These are phyloP conservation scores for Pterocarpus santalinus DNA, from an alignment of 306 rosid genomes.

Conservation along the genomic window DNA sequence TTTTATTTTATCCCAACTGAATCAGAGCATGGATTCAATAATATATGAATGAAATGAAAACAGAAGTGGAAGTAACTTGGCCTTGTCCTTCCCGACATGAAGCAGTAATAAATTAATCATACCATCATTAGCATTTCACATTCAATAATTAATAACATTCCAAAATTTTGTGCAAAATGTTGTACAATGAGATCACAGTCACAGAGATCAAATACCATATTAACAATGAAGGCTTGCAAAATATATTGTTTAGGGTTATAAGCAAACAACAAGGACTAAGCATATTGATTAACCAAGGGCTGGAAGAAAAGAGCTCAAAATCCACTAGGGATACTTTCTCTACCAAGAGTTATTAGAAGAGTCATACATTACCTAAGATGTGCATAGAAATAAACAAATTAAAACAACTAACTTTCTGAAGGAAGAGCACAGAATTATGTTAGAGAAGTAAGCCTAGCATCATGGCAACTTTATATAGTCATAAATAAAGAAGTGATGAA, in stretches of 20 bases:
- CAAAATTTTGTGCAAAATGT: neutral
- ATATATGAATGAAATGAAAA: slow-evolving; percentile 30
- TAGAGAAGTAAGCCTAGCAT: slow-evolving; percentile 9
- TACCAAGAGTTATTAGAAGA: slow-evolving; percentile 1
- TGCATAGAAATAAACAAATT: slow-evolving; percentile 22
- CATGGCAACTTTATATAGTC: neutral
- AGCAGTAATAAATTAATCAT: slow-evolving; percentile 15
- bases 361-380: neutral
- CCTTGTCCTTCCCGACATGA: neutral
- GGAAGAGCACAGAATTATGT: neutral
- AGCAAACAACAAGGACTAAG: neutral
- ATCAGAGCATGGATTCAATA: neutral
- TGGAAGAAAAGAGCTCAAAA: slow-evolving; percentile 2
- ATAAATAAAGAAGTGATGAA: neutral
- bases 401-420: slow-evolving; percentile 15
- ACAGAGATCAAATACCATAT: neutral
- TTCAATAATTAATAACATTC: slow-evolving; percentile 10
- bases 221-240: neutral
- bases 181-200: slow-evolving; percentile 20
- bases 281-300: neutral
- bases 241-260: neutral
- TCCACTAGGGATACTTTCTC: slow-evolving; percentile 21
- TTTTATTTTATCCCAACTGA: neutral
- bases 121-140: slow-evolving; percentile 34
- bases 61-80: neutral